Conservation (phyloP, 352 stramenopile genomes). For the Phytophthora rubi region DNA sequence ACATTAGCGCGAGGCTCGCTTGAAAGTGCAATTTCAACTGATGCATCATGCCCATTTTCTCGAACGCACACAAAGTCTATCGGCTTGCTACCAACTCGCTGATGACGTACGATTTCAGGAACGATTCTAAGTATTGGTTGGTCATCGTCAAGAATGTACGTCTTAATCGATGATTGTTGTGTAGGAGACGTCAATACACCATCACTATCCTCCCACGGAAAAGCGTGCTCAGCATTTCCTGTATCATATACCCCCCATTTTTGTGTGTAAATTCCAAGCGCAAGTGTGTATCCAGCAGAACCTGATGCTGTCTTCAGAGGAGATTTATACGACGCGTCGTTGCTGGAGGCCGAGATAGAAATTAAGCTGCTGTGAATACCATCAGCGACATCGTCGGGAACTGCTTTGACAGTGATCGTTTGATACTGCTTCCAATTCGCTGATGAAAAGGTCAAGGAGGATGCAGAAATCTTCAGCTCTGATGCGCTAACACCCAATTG, state of each 20-base stretch:
- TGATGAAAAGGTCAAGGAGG: constrained; percentile 48
- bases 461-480: constrained; percentile 34
- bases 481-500: constrained; percentile 7
- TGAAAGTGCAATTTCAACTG: constrained; percentile 41
- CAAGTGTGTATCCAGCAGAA: constrained; percentile 46
- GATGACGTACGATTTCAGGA: constrained; percentile 47
- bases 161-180: constrained; percentile 24
- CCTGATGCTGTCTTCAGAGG: constrained; percentile 34
- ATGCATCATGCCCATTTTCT: constrained; percentile 50
- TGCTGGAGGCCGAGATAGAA: constrained; percentile 40
- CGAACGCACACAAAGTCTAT: constrained; percentile 49
- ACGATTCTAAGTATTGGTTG: constrained; percentile 42
- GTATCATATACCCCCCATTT: constrained; percentile 57
- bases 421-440: constrained; percentile 50
- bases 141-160: constrained; percentile 65
- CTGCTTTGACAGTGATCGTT: constrained; percentile 36
- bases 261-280: constrained; percentile 56
- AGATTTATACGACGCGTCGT: constrained; percentile 46
- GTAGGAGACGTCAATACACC: constrained; percentile 61
- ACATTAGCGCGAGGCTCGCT: constrained; percentile 53
- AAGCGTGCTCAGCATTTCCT: constrained; percentile 57
- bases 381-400: constrained; percentile 46
- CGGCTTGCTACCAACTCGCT: constrained; percentile 28
- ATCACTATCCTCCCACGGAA: constrained; percentile 48
- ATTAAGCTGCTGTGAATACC: constrained; percentile 47